Base-by-base conservation (phyloP, 1,284 basidiomycete genomes). In the Ceratobasidium sp. region DNA sequence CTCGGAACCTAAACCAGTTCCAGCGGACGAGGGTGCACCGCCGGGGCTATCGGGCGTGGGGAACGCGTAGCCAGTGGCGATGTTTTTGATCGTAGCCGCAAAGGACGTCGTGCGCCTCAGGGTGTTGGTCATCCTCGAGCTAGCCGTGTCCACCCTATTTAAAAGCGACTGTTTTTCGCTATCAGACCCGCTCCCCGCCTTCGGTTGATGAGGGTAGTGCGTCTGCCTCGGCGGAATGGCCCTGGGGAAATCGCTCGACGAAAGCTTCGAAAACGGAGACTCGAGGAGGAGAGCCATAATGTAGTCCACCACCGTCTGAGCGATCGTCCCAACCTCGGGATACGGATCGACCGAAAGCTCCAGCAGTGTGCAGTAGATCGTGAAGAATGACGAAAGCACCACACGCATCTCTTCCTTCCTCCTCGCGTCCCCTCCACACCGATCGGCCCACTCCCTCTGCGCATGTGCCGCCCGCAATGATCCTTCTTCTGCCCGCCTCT, bases 261-360 rank as follows among this genome's bases (percentile, higher is more conserved):
- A 88, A 0, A 96, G 87, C 33, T 89, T 85, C 15, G 90, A 89
- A 80, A 99, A 96, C 0, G 95, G 92, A 17, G 94, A 96, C 78
- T 96, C 93, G 27, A 98, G 85, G 17, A 99, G 87, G 14, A 97
- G 87, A 0, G 96, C 96, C 82, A 94, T 90, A 79, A 98, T 89
- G 80, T 97, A 98, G 83, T 99, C 97, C 57, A 97, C 89, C 24
- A 98, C 91, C 0, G 95, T 97, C 80, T 94, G 92, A 0, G 97
- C 96, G 80, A 95, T 90, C 7, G 93, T 91, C 0, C 95, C 93
- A 3, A 99, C 96, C 81, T 99, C 97, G 62, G 93, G 90, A 80
- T 97, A 95, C 0, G 97, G 93, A 80, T 99, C 98, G 11, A 93
- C 92, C 0, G 95, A 95, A 11, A 99, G 87, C 82, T 99, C 97